Evolutionary conservation across 345 rosid species (phyloP), one percentile per base, ranked within the genome.

Genomic region (Sonneratia alba): DNA sequence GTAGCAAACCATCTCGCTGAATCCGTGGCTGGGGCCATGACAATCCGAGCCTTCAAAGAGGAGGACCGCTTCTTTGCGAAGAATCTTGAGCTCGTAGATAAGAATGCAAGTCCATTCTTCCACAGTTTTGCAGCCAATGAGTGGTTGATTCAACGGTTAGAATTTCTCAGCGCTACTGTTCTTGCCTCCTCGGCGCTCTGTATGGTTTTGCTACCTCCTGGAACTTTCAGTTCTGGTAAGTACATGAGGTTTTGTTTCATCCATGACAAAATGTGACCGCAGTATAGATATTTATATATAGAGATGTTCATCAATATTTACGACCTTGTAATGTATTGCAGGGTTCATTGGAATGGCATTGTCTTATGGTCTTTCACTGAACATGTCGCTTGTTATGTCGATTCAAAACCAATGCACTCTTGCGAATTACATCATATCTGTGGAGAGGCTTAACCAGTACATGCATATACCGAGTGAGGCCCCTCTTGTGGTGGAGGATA

Each of bases 331-430:
- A 36, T 73, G 71, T 37, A 64, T 34, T 74, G 78, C 90, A 95
- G 99, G 99, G 53, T 95, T 95, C 73, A 84, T 95, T 3, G 99
- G 99, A 77, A 87, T 95, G 98, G 96, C 99, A n/a, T 83, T 95
- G 73, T 92, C 99, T 6, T 92, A 95, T 56, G 99, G 98, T 75
- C 90, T 95, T 78, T 88, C 99, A 12, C 73, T 95, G 78, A 95
- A 95, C 71, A 32, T 76, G 80, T 85, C 96, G 38, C 84, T 95
- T 61, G 96, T 92, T 19, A 57, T 74, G 65, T 87, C 99, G 1
- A 91, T 92, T 77, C 97, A 92, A 82, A 88, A 90, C 87, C 97
- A 90, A 70, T 92, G 99, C 82, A 89, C 85, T 48, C 3, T 87
- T 51, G 93, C 94, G 15, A 95, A 95, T 79, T 80, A 93, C 80